A percentile compares a stretch with the other conserved stretches of the same genome.
Conservation (phyloP, 2,329 filamentous ascomycete genomes). For the Ophiostoma novo-ulmi region DNA sequence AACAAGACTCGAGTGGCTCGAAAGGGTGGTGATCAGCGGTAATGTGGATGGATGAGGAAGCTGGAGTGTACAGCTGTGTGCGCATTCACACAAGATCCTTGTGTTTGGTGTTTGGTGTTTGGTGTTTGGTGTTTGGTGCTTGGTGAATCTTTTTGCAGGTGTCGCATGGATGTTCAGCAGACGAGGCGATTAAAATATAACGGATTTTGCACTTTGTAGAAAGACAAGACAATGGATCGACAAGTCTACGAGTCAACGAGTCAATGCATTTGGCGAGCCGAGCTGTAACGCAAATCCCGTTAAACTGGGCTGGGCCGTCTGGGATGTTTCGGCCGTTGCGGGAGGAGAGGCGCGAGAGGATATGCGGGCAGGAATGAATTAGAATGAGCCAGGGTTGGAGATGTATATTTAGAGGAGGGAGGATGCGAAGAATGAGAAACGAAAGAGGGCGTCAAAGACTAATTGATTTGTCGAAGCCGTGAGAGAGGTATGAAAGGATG, state of each 20-base stretch:
- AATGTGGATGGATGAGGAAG: constrained; percentile 1
- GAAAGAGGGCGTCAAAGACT: not conserved
- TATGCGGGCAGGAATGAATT: not conserved
- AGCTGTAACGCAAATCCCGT: constrained; percentile 22
- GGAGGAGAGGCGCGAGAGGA: not conserved
- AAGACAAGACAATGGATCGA: too few relatives aligned
- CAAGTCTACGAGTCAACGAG: too few relatives aligned
- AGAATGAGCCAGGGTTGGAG: not conserved
- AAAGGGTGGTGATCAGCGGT: constrained; percentile 1
- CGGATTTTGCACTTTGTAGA: too few relatives aligned
- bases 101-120: too few relatives aligned
- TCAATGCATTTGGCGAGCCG: constrained; percentile 13
- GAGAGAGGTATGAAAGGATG: too few relatives aligned
- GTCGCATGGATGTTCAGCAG: too few relatives aligned
- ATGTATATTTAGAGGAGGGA: not conserved
- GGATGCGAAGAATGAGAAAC: not conserved
- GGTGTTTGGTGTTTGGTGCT: too few relatives aligned
- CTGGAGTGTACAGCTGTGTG: not conserved
- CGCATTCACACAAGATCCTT: not conserved
- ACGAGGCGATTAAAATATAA: too few relatives aligned
- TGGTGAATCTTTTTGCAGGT: too few relatives aligned
- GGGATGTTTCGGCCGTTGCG: constrained; percentile 22
- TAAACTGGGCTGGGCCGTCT: constrained; percentile 19
- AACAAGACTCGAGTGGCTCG: not conserved
- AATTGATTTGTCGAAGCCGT: not conserved